Percentiles rank a stretch among this genome's conserved stretches.
phyloP scores from a whole-genome alignment of 2,329 filamentous ascomycete genomes.

The Ophiostoma sp. region DNA sequence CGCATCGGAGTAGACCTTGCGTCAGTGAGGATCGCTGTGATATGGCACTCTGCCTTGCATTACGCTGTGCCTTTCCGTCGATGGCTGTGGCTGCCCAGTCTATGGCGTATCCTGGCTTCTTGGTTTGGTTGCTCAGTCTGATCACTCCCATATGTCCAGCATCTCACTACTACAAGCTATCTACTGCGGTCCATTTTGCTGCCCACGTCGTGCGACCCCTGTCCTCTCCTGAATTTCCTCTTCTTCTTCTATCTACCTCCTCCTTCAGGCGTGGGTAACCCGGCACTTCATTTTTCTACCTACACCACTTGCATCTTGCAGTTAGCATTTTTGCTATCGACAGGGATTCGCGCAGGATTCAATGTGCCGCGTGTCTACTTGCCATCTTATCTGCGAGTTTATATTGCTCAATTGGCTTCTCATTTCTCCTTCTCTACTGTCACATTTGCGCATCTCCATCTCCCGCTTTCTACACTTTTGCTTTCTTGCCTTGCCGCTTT shows the following conservation, averaged over 20 bases:
- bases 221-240: background rate
- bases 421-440: background rate
- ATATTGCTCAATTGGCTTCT: constrained; percentile 19
- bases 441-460: background rate
- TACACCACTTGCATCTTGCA: background rate
- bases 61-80: background rate
- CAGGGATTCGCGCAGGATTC: constrained; percentile 20
- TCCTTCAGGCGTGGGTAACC: background rate
- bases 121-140: background rate
- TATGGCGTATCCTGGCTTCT: background rate
- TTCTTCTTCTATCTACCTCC: background rate
- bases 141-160: background rate
- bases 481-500: constrained; percentile 26
- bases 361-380: background rate
- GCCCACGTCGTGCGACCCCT: background rate
- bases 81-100: background rate
- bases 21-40: constrained; percentile 1
- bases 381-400: constrained; percentile 1
- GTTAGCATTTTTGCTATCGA: constrained; percentile 16
- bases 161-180: constrained; percentile 3
- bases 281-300: background rate
- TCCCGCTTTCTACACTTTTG: background rate
- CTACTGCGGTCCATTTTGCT: background rate
- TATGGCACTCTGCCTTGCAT: background rate
- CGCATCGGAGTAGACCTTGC: constrained; percentile 2